Percentiles rank a stretch among this genome's conserved stretches.
Evolutionary conservation across 2,329 filamentous ascomycete genomes (phyloP).

Genomic region (Calycina herbarum): DNA sequence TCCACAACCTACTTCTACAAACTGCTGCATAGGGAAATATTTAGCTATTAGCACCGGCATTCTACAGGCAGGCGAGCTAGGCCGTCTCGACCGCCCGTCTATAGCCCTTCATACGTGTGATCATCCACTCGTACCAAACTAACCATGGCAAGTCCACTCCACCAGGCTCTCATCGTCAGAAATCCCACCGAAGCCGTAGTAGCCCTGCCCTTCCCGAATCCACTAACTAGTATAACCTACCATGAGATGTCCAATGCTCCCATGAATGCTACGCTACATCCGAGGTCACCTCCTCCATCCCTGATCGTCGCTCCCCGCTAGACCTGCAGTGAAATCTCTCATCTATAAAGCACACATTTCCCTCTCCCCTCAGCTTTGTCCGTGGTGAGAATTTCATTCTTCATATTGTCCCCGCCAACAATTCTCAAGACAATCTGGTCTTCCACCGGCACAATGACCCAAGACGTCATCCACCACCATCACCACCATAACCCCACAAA

Average conservation of each 20-base stretch:
- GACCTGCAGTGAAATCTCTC: not conserved
- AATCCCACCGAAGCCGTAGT: no score
- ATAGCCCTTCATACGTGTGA: no score
- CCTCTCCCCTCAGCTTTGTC: not conserved
- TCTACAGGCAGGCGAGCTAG: no score
- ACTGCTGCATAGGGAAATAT: no score
- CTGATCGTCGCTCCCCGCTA: not conserved
- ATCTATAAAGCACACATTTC: not conserved
- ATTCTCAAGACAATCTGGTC: not conserved
- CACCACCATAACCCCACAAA: slow-evolving; percentile 33
- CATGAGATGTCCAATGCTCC: not conserved
- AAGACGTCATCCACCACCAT: slow-evolving; percentile 28
- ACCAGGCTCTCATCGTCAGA: no score
- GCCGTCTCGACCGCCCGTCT: no score
- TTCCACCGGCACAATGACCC: slow-evolving; percentile 24
- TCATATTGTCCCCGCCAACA: no score
- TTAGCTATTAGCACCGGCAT: no score
- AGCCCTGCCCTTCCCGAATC: not conserved
- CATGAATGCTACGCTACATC: not conserved
- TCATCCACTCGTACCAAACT: not conserved
- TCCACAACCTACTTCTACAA: no score
- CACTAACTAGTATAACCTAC: not conserved
- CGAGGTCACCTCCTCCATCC: not conserved
- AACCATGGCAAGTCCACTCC: no score
- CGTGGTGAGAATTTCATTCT: not conserved